phyloP scores from a whole-genome alignment of 2,329 filamentous ascomycete species.

The Camillea tinctor region DNA sequence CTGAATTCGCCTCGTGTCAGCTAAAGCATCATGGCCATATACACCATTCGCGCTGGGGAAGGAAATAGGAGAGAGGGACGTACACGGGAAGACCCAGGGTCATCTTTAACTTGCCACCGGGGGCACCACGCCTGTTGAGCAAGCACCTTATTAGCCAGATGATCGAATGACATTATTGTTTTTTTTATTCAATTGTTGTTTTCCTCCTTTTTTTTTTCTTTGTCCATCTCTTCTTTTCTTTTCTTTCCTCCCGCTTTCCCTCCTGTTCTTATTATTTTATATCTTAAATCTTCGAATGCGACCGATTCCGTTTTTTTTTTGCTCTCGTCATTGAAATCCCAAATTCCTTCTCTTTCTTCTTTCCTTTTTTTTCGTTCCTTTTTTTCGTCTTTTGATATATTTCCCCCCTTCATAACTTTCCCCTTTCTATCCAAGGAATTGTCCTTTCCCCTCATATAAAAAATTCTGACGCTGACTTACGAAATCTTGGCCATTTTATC shows the following conservation, averaged over 20 bases:
- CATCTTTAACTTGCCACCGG: constrained; percentile 99
- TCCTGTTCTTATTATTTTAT: too few relatives aligned
- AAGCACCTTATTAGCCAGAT: constrained; percentile 16
- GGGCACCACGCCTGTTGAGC: constrained; percentile 71
- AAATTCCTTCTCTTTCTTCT: too few relatives aligned
- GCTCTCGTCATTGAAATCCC: too few relatives aligned
- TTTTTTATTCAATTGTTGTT: neutral
- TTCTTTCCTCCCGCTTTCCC: too few relatives aligned
- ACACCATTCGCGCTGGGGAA: constrained; percentile 43
- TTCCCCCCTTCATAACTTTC: neutral
- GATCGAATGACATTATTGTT: too few relatives aligned
- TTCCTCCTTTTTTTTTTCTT: neutral
- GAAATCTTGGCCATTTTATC: constrained; percentile 30
- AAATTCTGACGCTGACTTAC: constrained; percentile 24
- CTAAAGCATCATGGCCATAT: constrained; percentile 2
- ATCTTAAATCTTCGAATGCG: too few relatives aligned
- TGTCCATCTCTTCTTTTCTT: neutral
- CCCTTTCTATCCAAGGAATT: neutral
- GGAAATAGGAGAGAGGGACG: too few relatives aligned
- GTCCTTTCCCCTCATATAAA: neutral
- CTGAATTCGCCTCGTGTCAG: too few relatives aligned
- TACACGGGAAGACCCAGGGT: constrained; percentile 99
- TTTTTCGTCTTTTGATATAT: too few relatives aligned
- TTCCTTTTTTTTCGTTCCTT: too few relatives aligned
- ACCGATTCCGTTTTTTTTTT: too few relatives aligned